Evolutionary conservation across 345 rosid species (phyloP).

Genomic region (Hirschfeldia incana): DNA sequence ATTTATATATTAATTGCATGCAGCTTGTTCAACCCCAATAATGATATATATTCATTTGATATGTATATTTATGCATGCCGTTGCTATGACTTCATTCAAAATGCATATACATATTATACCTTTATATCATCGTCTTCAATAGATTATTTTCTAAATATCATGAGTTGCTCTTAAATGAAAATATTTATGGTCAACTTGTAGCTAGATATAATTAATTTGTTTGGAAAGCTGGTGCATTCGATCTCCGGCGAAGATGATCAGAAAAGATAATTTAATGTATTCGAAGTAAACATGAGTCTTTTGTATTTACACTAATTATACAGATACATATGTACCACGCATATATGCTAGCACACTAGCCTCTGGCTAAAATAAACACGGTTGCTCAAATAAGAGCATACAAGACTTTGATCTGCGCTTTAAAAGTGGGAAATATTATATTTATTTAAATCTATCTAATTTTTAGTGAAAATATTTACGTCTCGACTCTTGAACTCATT

Average conservation of each 20-base stretch:
- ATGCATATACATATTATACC: not conserved
- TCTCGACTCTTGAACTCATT: too few species aligned
- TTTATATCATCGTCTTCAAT: too few species aligned
- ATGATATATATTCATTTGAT: not conserved
- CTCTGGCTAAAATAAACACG: slow-evolving; percentile 9
- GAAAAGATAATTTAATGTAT: not conserved
- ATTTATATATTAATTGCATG: not conserved
- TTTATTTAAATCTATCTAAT: too few species aligned
- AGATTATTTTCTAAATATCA: not conserved
- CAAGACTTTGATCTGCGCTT: too few species aligned
- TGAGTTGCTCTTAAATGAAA: not conserved
- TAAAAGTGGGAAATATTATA: too few species aligned
- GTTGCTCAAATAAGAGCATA: slow-evolving; percentile 18
- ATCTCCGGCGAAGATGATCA: not conserved
- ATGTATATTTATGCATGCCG: not conserved
- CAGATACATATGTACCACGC: not conserved
- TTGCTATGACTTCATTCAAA: not conserved
- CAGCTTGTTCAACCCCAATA: not conserved
- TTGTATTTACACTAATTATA: not conserved
- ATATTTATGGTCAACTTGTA: not conserved
- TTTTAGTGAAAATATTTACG: too few species aligned
- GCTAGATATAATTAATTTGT: not conserved
- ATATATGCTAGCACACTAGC: slow-evolving; percentile 4
- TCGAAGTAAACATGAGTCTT: not conserved
- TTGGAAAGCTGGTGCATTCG: not conserved